Percentiles rank a stretch among this genome's conserved stretches.
These are phyloP conservation scores for Cardamine occulta DNA, from an alignment of 345 rosid species.

Conservation along the genomic window DNA sequence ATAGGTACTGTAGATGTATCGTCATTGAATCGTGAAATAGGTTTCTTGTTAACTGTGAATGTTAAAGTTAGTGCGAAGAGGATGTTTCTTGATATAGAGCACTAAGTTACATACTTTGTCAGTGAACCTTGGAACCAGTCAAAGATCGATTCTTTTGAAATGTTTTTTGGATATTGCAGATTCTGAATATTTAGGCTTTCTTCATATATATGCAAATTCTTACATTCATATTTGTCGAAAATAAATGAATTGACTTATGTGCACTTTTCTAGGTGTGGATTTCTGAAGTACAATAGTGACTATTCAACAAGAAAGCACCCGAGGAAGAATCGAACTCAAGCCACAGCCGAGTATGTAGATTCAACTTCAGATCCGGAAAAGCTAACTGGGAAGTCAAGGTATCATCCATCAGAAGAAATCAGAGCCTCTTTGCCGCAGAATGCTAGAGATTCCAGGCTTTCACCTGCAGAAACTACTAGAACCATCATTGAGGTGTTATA, in stretches of 20 bases:
- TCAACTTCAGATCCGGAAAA: constrained; percentile 67
- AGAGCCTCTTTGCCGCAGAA: constrained; percentile 51
- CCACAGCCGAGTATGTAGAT: constrained; percentile 60
- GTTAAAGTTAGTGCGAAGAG: neutral
- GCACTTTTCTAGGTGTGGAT: constrained; percentile 50
- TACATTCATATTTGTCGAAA: constrained; percentile 5
- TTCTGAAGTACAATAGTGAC: constrained; percentile 47
- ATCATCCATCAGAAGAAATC: constrained; percentile 91
- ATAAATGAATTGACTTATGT: constrained; percentile 9
- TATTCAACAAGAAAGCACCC: constrained; percentile 46
- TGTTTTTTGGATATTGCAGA: neutral
- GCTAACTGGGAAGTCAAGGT: constrained; percentile 52
- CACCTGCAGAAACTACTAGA: constrained; percentile 77
- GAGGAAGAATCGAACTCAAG: constrained; percentile 61
- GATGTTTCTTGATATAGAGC: neutral
- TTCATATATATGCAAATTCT: neutral
- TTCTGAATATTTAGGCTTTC: neutral
- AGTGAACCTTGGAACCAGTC: neutral
- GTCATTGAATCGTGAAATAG: neutral
- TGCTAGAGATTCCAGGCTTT: constrained; percentile 56
- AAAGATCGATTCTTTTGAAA: neutral
- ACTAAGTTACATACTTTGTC: neutral
- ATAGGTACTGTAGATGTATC: constrained; percentile 50
- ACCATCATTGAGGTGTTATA: constrained; percentile 86
- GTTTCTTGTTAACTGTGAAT: constrained; percentile 3